Base-by-base conservation (phyloP, 75 land plant genomes). In the Picea glauca region DNA sequence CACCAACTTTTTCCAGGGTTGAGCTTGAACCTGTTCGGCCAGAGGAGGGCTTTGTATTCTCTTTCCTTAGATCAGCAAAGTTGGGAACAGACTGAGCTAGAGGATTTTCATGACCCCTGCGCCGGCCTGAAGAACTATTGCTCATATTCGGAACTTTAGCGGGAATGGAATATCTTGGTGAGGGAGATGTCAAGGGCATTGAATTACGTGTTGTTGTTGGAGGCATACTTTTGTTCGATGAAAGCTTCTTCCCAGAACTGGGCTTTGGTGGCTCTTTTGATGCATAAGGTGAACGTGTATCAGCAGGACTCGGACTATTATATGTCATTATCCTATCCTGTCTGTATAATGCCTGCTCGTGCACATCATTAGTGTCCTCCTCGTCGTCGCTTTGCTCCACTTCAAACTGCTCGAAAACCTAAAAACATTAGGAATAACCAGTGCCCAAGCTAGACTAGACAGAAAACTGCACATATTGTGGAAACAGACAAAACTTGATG, bases 41-140 rank as follows among this genome's bases (percentile, higher is more conserved):
- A 46, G 76, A 56, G 30, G 32, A 65, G 30, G 65, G 62, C 56
- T 68, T 79, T 32, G 54, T n/a, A 58, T 80, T 82, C 30, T 82
- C 83, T 33, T 82, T 82, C 81, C 66, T 82, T 43, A 82, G 30
- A 31, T 82, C 82, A 57, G 82, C 59, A 23, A 82, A 82, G 59
- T 70, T 70, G 20, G 64, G 60, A 43, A 70, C 43, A 15, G 74
- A 70, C 43, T 18, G 74, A 70, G 50, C 74, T 46, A 70, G 23
- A 43, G 50, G 74, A 70, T 70, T 70, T 70, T 38, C 56, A n/a
- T 46, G 50, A 3, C 35, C 58, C 79, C 80, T 79, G 72, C 84
- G 87, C 78, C 77, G 88, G 32, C 80, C 84, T 78, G 87, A 77
- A 70, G 74, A 70, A 23, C 50, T 20, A 21, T n/a, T 43, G 60